Evolutionary conservation across 371 early-diverging fungal species (phyloP).

Genomic region (Nematocida displodere): DNA sequence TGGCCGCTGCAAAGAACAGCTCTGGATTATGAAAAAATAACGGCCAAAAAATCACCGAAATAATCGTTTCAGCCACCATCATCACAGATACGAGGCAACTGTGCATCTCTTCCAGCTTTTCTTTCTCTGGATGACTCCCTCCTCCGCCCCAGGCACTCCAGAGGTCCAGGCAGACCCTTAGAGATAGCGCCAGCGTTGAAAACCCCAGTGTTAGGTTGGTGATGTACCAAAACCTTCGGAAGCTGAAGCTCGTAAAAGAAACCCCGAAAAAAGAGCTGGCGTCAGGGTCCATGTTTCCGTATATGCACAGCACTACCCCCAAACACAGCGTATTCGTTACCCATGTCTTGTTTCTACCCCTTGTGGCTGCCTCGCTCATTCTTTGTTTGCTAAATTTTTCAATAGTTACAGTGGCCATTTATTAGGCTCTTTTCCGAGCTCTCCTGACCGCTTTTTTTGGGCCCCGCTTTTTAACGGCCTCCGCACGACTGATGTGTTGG

Average conservation of each 20-base stretch:
- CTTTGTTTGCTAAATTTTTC: no score
- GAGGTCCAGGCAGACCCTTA: no score
- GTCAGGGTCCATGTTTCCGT: neutral
- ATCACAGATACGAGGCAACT: neutral
- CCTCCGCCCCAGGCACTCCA: no score
- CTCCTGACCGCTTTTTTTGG: neutral
- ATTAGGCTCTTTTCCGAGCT: neutral
- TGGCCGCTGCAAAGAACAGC: neutral
- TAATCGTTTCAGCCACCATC: neutral
- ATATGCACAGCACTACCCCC: neutral
- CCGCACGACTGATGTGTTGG: no score
- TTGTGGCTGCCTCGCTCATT: neutral
- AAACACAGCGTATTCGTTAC: neutral
- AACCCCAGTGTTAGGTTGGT: neutral
- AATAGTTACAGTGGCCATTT: neutral
- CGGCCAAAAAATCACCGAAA: slow-evolving; percentile 1
- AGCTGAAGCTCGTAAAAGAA: neutral
- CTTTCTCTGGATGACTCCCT: neutral
- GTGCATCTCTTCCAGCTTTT: neutral
- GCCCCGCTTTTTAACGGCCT: neutral
- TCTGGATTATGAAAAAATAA: neutral
- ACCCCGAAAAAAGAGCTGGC: neutral
- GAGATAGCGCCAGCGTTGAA: neutral
- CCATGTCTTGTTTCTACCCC: neutral
- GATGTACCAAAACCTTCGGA: slow-evolving; percentile 4